A percentile compares a stretch with the other conserved stretches of the same genome.
These are phyloP conservation scores for Volvox africanus DNA, from an alignment of 139 green algal species.

Conservation along the genomic window DNA sequence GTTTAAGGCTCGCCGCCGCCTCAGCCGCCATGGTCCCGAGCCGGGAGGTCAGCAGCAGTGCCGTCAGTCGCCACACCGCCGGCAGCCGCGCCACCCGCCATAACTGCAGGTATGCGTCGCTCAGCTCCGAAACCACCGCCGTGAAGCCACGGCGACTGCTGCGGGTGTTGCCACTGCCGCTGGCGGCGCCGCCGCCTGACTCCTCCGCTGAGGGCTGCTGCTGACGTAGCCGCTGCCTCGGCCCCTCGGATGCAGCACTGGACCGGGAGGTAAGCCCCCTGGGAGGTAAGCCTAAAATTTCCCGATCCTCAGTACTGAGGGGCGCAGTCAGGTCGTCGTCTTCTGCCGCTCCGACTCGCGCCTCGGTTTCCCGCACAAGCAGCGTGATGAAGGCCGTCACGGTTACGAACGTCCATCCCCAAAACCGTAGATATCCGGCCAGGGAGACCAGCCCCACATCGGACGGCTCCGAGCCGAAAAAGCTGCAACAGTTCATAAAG, in stretches of 20 bases:
- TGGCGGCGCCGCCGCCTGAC: background rate
- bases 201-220: background rate
- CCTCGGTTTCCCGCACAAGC: constrained; percentile 65
- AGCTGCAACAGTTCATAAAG: background rate
- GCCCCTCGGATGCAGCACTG: background rate
- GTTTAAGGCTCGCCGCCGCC: constrained; percentile 83
- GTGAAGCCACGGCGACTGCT: background rate
- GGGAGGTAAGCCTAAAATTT: background rate
- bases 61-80: constrained; percentile 75
- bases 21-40: constrained; percentile 84
- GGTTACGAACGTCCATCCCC: constrained; percentile 82
- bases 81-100: constrained; percentile 75
- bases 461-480: constrained; percentile 43
- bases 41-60: constrained; percentile 82
- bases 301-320: constrained; percentile 19
- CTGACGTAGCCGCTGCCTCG: background rate
- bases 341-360: background rate
- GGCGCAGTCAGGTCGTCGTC: background rate
- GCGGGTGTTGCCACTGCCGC: background rate
- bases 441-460: constrained; percentile 73
- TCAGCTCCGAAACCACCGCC: constrained; percentile 44
- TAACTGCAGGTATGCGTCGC: constrained; percentile 61
- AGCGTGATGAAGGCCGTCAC: constrained; percentile 77
- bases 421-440: constrained; percentile 85
- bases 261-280: too few species aligned